Evolutionary conservation across 1,284 basidiomycete genomes (phyloP), one percentile per base, ranked within the genome.

Genomic region (Stereum hirsutum): DNA sequence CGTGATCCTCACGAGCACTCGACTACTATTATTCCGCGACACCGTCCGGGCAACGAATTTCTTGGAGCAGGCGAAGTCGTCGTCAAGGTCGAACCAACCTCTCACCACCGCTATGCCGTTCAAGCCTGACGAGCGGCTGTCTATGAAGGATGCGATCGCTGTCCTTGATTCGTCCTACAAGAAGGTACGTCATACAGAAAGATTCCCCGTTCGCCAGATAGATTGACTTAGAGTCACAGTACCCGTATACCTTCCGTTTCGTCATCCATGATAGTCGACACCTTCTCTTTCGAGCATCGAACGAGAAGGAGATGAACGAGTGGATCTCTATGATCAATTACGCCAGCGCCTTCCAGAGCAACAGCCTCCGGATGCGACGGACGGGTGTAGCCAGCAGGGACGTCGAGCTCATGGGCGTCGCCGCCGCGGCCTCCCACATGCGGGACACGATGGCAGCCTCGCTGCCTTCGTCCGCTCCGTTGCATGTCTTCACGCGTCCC

Each of bases 291-390:
- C 89, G 92, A 57, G 75, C 88, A 4, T 59, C 70, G 10, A 73
- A 78, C 54, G 82, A 87, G 52, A 62, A 68, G 39, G 88, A 94
- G 50, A 77, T 92, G 71, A 89, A 95, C 57, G 78, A 86, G 50
- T 99, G 95, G 95, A 83, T 98, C 51, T 75, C 85, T 26, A 74
- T 79, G 35, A 92, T 99, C 59, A 99, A 99, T 63, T 98, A 96
- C 59, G 93, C 91, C 6, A 87, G 90, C 47, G 74, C 89, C 6
- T 98, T 97, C 75, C 91, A 85, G 61, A 81, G 88, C 2, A 75
- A 80, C 6, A 87, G 85, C n/a, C 72, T 97, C 34, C 75, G 81
- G 37, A 92, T 96, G 75, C 80, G 91, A 12, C 74, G 85, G 0
- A 62, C 74, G 8, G 77, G 75, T 10, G 78, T 90, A 70, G 75